These are phyloP conservation scores for Collybiopsis luxurians DNA, from an alignment of 768 basidiomycete genomes.

Conservation along the genomic window DNA sequence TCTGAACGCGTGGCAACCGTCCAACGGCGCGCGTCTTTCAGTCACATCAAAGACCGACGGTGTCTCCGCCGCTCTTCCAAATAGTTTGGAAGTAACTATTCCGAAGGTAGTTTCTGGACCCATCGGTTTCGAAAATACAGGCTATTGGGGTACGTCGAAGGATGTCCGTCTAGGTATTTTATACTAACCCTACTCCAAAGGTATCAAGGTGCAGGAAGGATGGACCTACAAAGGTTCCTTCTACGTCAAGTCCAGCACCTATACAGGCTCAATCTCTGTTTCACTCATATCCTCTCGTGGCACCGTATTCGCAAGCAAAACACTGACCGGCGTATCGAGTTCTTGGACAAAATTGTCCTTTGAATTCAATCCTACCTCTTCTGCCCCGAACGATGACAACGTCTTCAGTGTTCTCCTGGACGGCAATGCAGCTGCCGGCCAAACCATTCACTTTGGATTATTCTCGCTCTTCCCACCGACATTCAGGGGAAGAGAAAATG, in stretches of 20 bases:
- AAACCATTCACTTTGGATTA: conserved; percentile 50
- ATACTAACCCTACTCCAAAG: conserved; percentile 20
- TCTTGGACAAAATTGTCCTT: conserved; percentile 47
- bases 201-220: conserved; percentile 50
- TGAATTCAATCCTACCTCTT: conserved; percentile 36
- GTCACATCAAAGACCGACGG: conserved; percentile 41
- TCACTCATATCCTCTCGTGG: conserved; percentile 36
- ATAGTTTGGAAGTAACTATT: conserved; percentile 48
- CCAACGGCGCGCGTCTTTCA: conserved; percentile 32
- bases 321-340: conserved; percentile 30
- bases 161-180: background rate
- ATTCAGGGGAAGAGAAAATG: conserved; percentile 54
- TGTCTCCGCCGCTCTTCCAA: conserved; percentile 50
- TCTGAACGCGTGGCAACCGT: conserved; percentile 43
- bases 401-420: conserved; percentile 50
- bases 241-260: conserved; percentile 36
- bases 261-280: conserved; percentile 34
- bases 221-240: conserved; percentile 59
- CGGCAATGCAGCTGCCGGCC: conserved; percentile 35
- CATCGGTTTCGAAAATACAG: conserved; percentile 50
- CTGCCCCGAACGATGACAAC: conserved; percentile 43
- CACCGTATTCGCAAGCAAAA: conserved; percentile 34
- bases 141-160: conserved; percentile 45
- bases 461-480: conserved; percentile 65
- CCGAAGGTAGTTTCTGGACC: conserved; percentile 33